Base-by-base conservation (phyloP, 2,329 filamentous ascomycete genomes). In the Fusarium annulatum region DNA sequence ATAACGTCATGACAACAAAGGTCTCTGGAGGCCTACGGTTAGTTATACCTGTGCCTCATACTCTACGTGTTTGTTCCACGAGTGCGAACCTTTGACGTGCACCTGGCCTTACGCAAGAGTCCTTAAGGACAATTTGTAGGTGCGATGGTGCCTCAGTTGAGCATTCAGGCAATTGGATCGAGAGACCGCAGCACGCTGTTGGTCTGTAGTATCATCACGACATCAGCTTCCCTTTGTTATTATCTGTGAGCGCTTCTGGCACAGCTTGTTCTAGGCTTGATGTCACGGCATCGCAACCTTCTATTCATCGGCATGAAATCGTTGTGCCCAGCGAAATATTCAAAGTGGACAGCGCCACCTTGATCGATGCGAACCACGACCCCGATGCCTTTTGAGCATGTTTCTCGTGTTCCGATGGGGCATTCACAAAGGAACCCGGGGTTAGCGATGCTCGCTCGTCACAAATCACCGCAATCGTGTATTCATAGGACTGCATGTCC, bases 331-430 rank as follows among this genome's bases (percentile, higher is more conserved):
- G 63, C 16, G 53, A 56, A 60, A 55, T 67, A 49, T 72, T 62
- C 61, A 66, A 60, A 65, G 51, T 55, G 43, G 53, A 45, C 66
- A 57, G 41, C 52, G 49, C 66, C 66, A 58, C 56, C 45, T 33
- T 60, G 53, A 58, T 53, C 60, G 39, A 55, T 60, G 46, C 51
- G 65, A 36, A 43, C 46, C 49, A 70, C 68, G 33, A 30, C 43
- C 49, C 65, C 58, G 60, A 71, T 61, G 26, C 58, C n/a, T 58
- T 33, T 62, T 63, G 63, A 52, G 61, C 48, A 64, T 65, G 64
- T 59, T 60, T 67, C 70, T 73, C 70, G 72, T 77, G 74, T 74
- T 77, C 71, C 69, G 65, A 69, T 51, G 52, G 63, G 67, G 41
- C 38, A 59, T 33, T 58, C 38, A 28, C 53, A 49, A 38, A 48